Conservation (phyloP, 768 basidiomycete species). For the Wakefieldia striispora region DNA sequence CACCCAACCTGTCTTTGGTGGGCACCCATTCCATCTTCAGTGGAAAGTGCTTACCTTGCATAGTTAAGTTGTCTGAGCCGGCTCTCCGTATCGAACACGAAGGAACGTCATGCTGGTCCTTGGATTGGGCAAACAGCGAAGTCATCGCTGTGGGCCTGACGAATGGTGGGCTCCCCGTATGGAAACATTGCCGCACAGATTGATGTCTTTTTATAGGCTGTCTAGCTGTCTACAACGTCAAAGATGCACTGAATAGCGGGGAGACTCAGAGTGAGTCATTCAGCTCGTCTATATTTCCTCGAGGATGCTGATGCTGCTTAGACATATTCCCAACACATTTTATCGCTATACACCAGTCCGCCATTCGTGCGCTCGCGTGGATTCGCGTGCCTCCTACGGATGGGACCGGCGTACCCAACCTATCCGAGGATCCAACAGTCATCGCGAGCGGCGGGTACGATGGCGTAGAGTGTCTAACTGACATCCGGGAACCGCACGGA, state of each 20-base stretch:
- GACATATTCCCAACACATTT: conserved; percentile 68
- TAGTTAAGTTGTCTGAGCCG: conserved; percentile 63
- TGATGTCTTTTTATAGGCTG: conserved; percentile 37
- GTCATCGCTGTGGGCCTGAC: conserved; percentile 79
- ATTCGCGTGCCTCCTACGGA: conserved; percentile 60
- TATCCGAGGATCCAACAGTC: conserved; percentile 62
- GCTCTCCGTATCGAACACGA: conserved; percentile 70
- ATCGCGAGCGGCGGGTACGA: conserved; percentile 81
- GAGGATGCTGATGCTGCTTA: neutral
- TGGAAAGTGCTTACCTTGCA: neutral
- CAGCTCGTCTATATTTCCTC: neutral
- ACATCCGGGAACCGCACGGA: conserved; percentile 68
- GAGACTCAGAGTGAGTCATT: conserved; percentile 30
- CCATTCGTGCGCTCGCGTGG: conserved; percentile 76
- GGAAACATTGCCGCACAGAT: neutral
- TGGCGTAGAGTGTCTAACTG: conserved; percentile 71
- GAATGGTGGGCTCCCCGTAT: conserved; percentile 53
- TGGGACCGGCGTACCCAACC: conserved; percentile 42
- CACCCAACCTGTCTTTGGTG: conserved; percentile 49
- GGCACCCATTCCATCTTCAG: conserved; percentile 13
- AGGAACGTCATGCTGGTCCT: conserved; percentile 70
- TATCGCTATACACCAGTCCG: conserved; percentile 72
- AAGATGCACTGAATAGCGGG: conserved; percentile 37
- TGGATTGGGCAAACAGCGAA: conserved; percentile 92
- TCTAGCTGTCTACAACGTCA: conserved; percentile 58